Evolutionary conservation across 768 basidiomycete species (phyloP).

Genomic region (Collybia sp.): DNA sequence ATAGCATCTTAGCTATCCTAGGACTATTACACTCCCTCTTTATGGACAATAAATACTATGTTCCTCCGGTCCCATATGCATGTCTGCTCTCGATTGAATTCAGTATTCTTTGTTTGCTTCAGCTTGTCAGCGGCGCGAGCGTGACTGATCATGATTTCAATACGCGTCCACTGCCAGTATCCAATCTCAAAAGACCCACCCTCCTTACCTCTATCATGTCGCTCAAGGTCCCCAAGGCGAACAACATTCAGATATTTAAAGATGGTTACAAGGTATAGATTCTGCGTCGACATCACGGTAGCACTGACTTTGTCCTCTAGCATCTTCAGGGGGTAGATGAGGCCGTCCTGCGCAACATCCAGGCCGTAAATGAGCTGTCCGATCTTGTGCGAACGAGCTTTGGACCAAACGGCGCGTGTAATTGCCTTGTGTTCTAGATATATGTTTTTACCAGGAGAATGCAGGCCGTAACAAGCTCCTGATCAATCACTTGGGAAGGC

Average conservation of each 20-base stretch:
- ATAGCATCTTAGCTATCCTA: too few relatives aligned
- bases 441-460: background rate
- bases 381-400: constrained; percentile 96
- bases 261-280: constrained; percentile 85
- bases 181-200: too few relatives aligned
- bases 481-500: constrained; percentile 93
- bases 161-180: too few relatives aligned
- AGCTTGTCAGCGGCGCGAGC: too few relatives aligned
- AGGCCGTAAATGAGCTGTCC: constrained; percentile 92
- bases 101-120: too few relatives aligned
- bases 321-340: constrained; percentile 91
- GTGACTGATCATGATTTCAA: too few relatives aligned
- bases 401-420: constrained; percentile 83
- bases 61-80: too few relatives aligned
- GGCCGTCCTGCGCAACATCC: constrained; percentile 94
- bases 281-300: background rate
- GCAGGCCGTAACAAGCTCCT: constrained; percentile 94
- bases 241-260: constrained; percentile 91
- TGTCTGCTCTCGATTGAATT: too few relatives aligned
- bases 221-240: constrained; percentile 89
- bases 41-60: too few relatives aligned
- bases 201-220: constrained; percentile 52
- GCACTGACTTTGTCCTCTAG: constrained; percentile 24
- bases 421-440: background rate
- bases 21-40: too few relatives aligned